Conservation (phyloP, 192 early-diverging fungal genomes). For the Coemansia sp. region DNA sequence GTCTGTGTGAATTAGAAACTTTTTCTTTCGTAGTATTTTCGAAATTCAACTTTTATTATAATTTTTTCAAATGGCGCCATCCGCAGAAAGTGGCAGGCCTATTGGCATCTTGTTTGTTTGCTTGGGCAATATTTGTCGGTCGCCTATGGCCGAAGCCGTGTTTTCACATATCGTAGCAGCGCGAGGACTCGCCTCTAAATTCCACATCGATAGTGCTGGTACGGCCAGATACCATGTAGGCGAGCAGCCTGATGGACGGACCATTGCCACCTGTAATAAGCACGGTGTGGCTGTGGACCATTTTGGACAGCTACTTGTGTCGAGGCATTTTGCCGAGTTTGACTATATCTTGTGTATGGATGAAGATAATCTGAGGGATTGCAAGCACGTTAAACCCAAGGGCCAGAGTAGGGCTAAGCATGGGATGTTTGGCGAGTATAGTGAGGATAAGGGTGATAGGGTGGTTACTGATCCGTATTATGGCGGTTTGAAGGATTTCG, state of each 20-base stretch:
- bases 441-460: constrained; percentile 9
- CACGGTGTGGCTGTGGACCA: constrained; percentile 81
- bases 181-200: constrained; percentile 58
- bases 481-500: constrained; percentile 49
- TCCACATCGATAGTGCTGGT: constrained; percentile 86
- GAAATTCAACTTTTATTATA: no score
- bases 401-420: constrained; percentile 34
- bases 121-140: constrained; percentile 87
- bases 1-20: no score
- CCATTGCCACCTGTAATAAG: constrained; percentile 64
- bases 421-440: constrained; percentile 53
- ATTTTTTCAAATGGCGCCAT: constrained; percentile 7
- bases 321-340: constrained; percentile 70
- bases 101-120: constrained; percentile 63
- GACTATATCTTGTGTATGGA: constrained; percentile 96
- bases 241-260: constrained; percentile 72
- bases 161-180: constrained; percentile 76
- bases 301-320: constrained; percentile 68
- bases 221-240: constrained; percentile 83
- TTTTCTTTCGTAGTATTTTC: no score
- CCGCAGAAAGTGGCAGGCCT: neutral
- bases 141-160: constrained; percentile 95
- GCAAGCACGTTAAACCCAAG: constrained; percentile 55
- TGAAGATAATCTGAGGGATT: constrained; percentile 70
- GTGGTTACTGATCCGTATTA: constrained; percentile 60